phyloP scores from a whole-genome alignment of 2,329 filamentous ascomycete species.

The Aspergillus pseudoterreus region DNA sequence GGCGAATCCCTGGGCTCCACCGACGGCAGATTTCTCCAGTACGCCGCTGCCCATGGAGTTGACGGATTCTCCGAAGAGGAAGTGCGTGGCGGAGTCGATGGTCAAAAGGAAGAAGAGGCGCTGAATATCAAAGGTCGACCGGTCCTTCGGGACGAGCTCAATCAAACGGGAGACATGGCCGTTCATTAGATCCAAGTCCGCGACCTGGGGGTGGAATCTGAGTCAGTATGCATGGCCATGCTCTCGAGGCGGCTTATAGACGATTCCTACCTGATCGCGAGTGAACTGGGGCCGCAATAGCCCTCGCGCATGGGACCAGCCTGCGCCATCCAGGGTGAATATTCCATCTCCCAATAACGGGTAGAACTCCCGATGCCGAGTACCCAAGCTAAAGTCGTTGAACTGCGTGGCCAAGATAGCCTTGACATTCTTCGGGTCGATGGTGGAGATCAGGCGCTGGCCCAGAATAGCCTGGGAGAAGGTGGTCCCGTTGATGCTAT shows the following conservation, averaged over 20 bases:
- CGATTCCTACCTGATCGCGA: constrained; percentile 63
- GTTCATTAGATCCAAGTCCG: constrained; percentile 76
- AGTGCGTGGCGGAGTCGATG: constrained; percentile 81
- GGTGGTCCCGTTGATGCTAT: constrained; percentile 22
- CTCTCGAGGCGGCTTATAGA: neutral
- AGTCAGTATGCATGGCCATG: neutral
- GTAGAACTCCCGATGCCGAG: constrained; percentile 63
- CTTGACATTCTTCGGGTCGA: constrained; percentile 66
- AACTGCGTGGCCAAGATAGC: constrained; percentile 82
- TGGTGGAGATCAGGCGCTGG: constrained; percentile 23
- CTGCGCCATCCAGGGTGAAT: constrained; percentile 67
- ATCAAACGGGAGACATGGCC: constrained; percentile 70
- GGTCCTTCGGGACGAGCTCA: constrained; percentile 51
- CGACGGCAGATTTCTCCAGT: constrained; percentile 39
- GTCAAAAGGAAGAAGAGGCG: constrained; percentile 79
- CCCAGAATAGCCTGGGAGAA: constrained; percentile 21
- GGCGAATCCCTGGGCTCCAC: constrained; percentile 32
- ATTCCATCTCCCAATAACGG: constrained; percentile 48
- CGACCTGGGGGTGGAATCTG: constrained; percentile 17
- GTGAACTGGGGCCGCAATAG: constrained; percentile 83
- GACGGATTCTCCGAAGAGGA: constrained; percentile 75
- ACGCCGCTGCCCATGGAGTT: constrained; percentile 50
- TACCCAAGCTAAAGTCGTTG: constrained; percentile 74
- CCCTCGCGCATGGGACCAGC: constrained; percentile 75
- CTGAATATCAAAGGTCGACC: constrained; percentile 61